Evolutionary conservation across 2,329 filamentous ascomycete species (phyloP), one percentile per base, ranked within the genome.

Genomic region (Pestalotiopsis sp.): DNA sequence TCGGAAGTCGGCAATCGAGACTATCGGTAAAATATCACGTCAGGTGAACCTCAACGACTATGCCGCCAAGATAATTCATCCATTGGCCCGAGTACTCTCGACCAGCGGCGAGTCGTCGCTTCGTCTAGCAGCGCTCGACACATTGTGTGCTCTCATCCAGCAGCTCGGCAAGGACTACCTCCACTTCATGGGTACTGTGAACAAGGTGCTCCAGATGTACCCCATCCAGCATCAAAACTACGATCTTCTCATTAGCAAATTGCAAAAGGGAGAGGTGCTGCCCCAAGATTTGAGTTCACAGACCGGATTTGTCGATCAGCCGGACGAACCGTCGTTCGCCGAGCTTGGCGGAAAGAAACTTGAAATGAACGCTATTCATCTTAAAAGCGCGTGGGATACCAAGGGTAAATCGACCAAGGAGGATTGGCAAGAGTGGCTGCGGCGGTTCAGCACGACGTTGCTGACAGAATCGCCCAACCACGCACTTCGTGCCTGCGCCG

Each of bases 341-440:
- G 95, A 98, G 72, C 92, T 97, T 59, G 90, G 91, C 1, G 93
- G 92, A 13, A 98, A 97, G 85, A 98, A 98, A 81, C 87, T 98
- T 41, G 94, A 97, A 70, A 95, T 98, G 80, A 99, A 99, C 74
- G 94, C 97, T 65, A 95, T 98, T 72, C 97, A 99, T 83, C 85
- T 99, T 25, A 98, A 98, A 81, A 92, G 92, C 72, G 96, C 97
- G 0, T 99, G 96, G 96, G 96, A 98, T 75, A 96, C 97, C 0
- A 94, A 92, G 69, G 94, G 97, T 70, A 98, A 98, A 78, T 98
- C 95, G 0, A 99, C 96, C 11, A 94, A 95, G 75, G 96, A 99
- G 78, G 96, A 99, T 81, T 99, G 96, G 96, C 93, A 97, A 75
- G 96, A 99, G 80, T 99, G 96, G 96, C 94, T 99, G 81, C 90